Evolutionary conservation across 805 yeast species (phyloP), one percentile per base, ranked within the genome.

Genomic region (Danielia oregonensis): DNA sequence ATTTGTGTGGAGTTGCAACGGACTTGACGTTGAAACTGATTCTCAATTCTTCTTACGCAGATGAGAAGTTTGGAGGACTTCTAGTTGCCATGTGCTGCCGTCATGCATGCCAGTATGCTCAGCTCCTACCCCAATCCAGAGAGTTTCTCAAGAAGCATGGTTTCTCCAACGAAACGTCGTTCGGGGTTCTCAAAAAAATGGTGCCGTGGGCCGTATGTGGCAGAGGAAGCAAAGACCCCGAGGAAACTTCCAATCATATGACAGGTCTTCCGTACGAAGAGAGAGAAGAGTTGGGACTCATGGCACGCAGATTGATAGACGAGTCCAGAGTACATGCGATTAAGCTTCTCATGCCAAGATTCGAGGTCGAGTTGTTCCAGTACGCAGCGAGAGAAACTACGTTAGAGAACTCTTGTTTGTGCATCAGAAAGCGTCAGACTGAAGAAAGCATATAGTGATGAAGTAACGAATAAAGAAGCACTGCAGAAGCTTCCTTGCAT

Each of bases 181-280:
- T 79, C 52, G 47, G 46, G 4, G 63, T 67, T 11, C 52, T 89
- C 29, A 72, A 72, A 36, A 82, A 78, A 49, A 68, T 85, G 59
- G 83, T 80, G 10, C 79, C 96, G 3, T 88, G 96, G 96, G 96
- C 96, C 0, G 86, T 91, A 1, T 79, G 82, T 48, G 95, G 95
- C 1, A 50, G 68, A 13, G 95, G 95, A 1, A 51, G 68, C 14
- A 59, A 70, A 33, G 64, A 67, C 0, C 69, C 65, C 2, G 47
- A 59, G 39, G 55, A 51, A 2, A 68, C 61, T 32, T 7, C 22
- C 22, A 57, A 16, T 2, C 86, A 79, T 46, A 59, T 62, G 18
- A 68, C 77, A 2, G 73, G 71, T 3, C 48, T 79, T 17, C 50
- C 63, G 2, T 40, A 27, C 25, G 13, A 54, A 4, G 71, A 81